Evolutionary conservation across 2,329 filamentous ascomycete species (phyloP).

Genomic region (Hypoxylon rubiginosum): DNA sequence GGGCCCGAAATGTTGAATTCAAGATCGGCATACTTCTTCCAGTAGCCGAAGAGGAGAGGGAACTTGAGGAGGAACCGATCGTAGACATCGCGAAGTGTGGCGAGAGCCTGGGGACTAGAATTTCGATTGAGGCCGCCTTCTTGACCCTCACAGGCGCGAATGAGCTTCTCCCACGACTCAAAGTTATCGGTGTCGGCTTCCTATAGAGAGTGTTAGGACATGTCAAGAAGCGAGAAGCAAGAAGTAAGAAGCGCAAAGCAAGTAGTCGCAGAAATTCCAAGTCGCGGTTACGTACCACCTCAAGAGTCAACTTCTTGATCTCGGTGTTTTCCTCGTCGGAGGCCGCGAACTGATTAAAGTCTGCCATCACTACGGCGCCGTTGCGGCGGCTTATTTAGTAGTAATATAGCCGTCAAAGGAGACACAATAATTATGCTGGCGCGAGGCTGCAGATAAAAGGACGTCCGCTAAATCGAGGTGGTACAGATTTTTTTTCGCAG

Average conservation of each 20-base stretch:
- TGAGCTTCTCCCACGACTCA: constrained; percentile 93
- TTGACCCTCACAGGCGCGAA: constrained; percentile 83
- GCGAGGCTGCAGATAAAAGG: constrained; percentile 20
- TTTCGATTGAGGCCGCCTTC: constrained; percentile 97
- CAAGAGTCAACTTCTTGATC: constrained; percentile 81
- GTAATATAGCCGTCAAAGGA: constrained; percentile 10
- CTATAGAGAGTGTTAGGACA: constrained; percentile 52
- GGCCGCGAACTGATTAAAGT: constrained; percentile 77
- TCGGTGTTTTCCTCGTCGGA: constrained; percentile 86
- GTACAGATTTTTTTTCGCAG: constrained; percentile 10
- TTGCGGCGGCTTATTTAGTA: constrained; percentile 11
- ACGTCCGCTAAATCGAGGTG: constrained; percentile 10
- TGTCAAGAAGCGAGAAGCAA: background rate
- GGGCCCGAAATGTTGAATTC: constrained; percentile 98
- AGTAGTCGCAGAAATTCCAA: background rate
- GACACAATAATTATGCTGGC: constrained; percentile 15
- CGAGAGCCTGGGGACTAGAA: constrained; percentile 93
- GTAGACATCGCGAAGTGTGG: constrained; percentile 87
- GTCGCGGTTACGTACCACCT: constrained; percentile 73
- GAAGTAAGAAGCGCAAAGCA: no score
- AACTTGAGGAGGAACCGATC: constrained; percentile 96
- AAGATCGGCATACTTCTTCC: constrained; percentile 99
- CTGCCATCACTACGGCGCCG: constrained; percentile 67
- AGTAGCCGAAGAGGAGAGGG: constrained; percentile 95
- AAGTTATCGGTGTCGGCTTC: constrained; percentile 87